These are phyloP conservation scores for Typha latifolia DNA, from an alignment of 176 grass and related monocot genomes.

Conservation along the genomic window DNA sequence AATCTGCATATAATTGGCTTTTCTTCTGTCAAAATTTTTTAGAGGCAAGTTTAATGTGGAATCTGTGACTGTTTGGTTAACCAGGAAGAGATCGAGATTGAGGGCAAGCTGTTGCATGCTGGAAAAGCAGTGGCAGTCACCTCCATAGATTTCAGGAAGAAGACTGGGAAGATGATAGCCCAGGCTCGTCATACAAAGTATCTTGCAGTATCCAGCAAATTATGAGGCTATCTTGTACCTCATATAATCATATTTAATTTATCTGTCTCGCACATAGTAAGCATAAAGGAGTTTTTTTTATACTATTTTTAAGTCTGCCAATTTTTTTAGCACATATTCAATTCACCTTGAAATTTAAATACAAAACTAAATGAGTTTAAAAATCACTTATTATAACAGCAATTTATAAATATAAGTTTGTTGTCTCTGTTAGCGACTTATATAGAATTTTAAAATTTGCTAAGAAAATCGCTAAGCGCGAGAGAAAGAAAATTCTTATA, in stretches of 20 bases:
- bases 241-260: neutral
- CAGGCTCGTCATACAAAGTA: constrained; percentile 83
- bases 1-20: neutral
- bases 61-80: constrained; percentile 15
- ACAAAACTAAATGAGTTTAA: too few relatives aligned
- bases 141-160: constrained; percentile 74
- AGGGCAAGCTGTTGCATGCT: constrained; percentile 54
- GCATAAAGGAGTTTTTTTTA: too few relatives aligned
- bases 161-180: constrained; percentile 69
- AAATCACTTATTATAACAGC: too few relatives aligned
- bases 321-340: too few relatives aligned
- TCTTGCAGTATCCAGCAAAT: constrained; percentile 64
- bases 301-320: too few relatives aligned
- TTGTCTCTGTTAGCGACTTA: too few relatives aligned
- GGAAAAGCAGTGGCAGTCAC: constrained; percentile 54
- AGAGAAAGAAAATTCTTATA: too few relatives aligned
- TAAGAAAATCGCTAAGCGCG: too few relatives aligned
- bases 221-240: constrained; percentile 36
- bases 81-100: constrained; percentile 93
- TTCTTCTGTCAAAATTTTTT: neutral
- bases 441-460: too few relatives aligned
- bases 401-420: too few relatives aligned
- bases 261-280: too few relatives aligned
- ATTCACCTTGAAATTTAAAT: too few relatives aligned
- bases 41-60: neutral